Base-by-base conservation (phyloP, 352 stramenopile species). In the Pythium rishiriense region DNA sequence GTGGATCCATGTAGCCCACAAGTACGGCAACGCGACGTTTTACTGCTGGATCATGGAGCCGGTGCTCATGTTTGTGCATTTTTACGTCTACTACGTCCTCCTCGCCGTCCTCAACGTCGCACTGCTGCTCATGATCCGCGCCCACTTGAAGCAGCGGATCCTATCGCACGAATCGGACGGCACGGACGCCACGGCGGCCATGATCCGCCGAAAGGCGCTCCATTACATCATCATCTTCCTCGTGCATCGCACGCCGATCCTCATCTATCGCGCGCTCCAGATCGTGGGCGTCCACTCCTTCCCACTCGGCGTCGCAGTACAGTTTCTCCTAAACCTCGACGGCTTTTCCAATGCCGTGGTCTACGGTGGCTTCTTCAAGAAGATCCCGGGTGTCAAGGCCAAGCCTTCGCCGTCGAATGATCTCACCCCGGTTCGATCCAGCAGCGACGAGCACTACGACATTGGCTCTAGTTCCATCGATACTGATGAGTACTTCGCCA, bases 31-130 rank as follows among this genome's bases (percentile, higher is more conserved):
- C 66, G 78, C 84, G 43, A 93, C 83, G 43, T 93, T 93, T 70
- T 93, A 83, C 67, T 95, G 86, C 72, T 95, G 83, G 83, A 69
- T 95, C 50, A 68, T 72, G 25, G 78, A 92, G 24, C 78, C 84
- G 25, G 62, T 73, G 21, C 73, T 78, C 62, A 86, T 91, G 70
- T 85, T 93, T 33, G 48, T 88, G 8, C 87, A 90, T 41, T 94
- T 91, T 63, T 92, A 93, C 62, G 48, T 79, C 33, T 88, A 89
- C 60, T 90, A 91, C 55, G 49, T 85, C 29, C 47, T 79, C 52
- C 78, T 90, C 68, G 75, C 90, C 42, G 64, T 88, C 29, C 85
- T 91, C 64, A 93, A 92, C 68, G 70, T 90, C 47, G 68, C 85
- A 26, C 70, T 92, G 26, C 72, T 90, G 15, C 64, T 77, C 39